Percentiles rank a stretch among this genome's conserved stretches.
phyloP scores from a whole-genome alignment of 1,284 basidiomycete genomes.

The Austropuccinia psidii region DNA sequence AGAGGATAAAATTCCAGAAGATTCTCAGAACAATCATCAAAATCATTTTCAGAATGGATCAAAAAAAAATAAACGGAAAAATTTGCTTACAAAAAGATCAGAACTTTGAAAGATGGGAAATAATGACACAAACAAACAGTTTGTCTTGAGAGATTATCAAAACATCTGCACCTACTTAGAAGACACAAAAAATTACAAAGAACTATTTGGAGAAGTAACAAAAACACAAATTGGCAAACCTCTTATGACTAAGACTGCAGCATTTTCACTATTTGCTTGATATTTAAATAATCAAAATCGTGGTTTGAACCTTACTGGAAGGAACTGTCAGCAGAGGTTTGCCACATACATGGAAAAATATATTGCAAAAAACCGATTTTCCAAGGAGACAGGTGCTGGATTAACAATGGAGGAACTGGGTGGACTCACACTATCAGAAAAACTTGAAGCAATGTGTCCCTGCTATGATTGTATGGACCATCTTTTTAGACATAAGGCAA shows the following conservation, averaged over 20 bases:
- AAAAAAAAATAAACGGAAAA: too few species aligned
- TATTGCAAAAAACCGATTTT: background rate
- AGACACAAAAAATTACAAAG: background rate
- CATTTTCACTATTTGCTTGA: background rate
- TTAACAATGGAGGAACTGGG: background rate
- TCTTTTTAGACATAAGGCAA: background rate
- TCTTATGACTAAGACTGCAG: background rate
- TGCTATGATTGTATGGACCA: background rate
- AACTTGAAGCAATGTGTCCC: background rate
- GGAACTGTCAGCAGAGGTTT: background rate
- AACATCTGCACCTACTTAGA: constrained; percentile 4
- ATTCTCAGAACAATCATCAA: too few species aligned
- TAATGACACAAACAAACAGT: background rate
- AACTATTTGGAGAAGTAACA: background rate
- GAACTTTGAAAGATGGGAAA: too few species aligned
- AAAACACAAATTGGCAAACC: background rate
- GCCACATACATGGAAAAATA: background rate
- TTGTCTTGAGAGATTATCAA: background rate
- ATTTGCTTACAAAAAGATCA: too few species aligned
- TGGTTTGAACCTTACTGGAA: background rate
- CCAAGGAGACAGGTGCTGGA: background rate
- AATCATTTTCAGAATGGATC: too few species aligned
- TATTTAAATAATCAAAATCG: background rate
- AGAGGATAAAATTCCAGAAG: too few species aligned
- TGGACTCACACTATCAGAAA: background rate